Conservation (phyloP, 1,284 basidiomycete species). For the Vanrija sp. region DNA sequence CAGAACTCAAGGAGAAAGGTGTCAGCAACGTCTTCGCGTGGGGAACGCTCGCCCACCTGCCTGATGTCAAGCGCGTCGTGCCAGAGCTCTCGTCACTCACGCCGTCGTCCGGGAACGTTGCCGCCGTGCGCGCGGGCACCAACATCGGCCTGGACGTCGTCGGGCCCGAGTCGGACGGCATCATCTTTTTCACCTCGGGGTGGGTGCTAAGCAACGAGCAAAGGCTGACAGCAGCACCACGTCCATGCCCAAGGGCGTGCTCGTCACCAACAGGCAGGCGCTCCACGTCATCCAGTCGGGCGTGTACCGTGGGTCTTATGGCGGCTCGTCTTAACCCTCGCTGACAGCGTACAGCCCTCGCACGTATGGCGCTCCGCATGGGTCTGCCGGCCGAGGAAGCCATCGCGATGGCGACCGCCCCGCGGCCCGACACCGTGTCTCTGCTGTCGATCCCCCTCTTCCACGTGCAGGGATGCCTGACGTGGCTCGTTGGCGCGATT, state of each 20-base stretch:
- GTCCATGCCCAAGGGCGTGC: conserved; percentile 39
- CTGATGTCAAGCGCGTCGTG: neutral
- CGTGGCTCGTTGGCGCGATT: conserved; percentile 40
- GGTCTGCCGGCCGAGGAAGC: conserved; percentile 25
- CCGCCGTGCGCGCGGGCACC: conserved; percentile 2
- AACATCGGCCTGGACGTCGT: conserved; percentile 15
- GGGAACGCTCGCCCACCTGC: neutral
- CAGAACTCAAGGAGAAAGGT: neutral
- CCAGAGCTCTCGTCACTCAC: neutral
- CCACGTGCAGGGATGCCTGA: conserved; percentile 44
- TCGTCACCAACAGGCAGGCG: conserved; percentile 40
- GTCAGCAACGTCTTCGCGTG: conserved; percentile 7
- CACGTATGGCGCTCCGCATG: neutral
- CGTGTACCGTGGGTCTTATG: too few relatives aligned
- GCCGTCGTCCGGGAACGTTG: neutral
- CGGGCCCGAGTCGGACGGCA: conserved; percentile 38
- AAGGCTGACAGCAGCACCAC: conserved; percentile 25
- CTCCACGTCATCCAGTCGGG: conserved; percentile 30
- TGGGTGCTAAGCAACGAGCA: neutral
- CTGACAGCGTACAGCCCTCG: conserved; percentile 1
- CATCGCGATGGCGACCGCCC: conserved; percentile 27
- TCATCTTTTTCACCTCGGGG: conserved; percentile 41
- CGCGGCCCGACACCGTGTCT: conserved; percentile 23
- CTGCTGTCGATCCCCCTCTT: conserved; percentile 43
- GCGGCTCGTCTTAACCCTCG: neutral